Evolutionary conservation across 805 yeast genomes (phyloP).

Genomic region (Starmerella khaoyaiensis): DNA sequence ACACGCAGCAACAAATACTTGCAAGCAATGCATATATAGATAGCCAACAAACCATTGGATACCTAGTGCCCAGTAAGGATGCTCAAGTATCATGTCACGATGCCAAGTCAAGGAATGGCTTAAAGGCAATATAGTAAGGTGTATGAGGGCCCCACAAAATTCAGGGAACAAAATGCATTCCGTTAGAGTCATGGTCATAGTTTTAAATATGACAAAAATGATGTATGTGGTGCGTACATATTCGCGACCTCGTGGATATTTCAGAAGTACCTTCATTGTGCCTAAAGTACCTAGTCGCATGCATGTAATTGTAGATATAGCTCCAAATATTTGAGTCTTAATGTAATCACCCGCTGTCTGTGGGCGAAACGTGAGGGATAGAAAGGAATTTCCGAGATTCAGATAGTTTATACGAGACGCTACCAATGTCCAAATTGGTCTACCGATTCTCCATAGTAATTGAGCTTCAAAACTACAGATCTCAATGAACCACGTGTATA

Average conservation of each 20-base stretch:
- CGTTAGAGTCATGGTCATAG: constrained; percentile 56
- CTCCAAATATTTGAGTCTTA: too few species aligned
- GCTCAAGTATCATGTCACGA: constrained; percentile 1
- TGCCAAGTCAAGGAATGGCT: constrained; percentile 8
- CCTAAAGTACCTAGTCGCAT: too few species aligned
- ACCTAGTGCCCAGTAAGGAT: constrained; percentile 15
- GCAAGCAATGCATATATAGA: constrained; percentile 73
- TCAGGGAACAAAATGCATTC: constrained; percentile 81
- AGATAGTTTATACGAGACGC: too few species aligned
- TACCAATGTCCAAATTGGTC: too few species aligned
- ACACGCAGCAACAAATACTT: constrained; percentile 73
- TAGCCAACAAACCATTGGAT: constrained; percentile 66
- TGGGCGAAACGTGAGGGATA: too few species aligned
- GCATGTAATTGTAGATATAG: too few species aligned
- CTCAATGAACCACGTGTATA: too few species aligned
- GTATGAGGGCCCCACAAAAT: constrained; percentile 69
- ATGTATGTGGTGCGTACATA: constrained; percentile 15
- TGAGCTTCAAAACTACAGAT: too few species aligned
- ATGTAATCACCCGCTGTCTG: too few species aligned
- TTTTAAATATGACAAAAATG: constrained; percentile 48
- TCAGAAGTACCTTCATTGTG: constrained; percentile 12
- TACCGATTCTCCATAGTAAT: too few species aligned
- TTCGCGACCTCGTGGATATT: constrained; percentile 6
- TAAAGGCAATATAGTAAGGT: constrained; percentile 53
- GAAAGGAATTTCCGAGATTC: too few species aligned